A percentile compares a stretch with the other conserved stretches of the same genome.
Evolutionary conservation across 1,139 yeast genomes (phyloP).

Genomic region (Pneumocystis wakefieldiae): DNA sequence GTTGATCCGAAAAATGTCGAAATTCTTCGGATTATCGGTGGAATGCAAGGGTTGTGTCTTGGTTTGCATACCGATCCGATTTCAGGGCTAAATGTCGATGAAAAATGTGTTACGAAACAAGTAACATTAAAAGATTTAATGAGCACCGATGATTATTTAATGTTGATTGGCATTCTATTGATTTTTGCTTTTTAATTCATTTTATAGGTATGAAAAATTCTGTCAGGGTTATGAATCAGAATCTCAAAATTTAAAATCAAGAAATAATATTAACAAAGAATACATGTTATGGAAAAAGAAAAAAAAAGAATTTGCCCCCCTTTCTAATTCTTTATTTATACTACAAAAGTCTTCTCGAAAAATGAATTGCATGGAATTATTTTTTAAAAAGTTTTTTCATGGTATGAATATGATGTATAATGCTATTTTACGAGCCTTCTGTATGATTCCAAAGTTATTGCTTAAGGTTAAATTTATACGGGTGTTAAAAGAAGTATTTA

Average conservation of each 20-base stretch:
- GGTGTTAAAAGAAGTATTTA: not conserved
- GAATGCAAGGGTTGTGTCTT: conserved; percentile 21
- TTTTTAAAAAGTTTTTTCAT: not conserved
- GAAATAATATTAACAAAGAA: too few species aligned
- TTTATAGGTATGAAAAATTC: not conserved
- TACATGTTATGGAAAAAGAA: not conserved
- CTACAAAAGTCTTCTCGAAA: too few species aligned
- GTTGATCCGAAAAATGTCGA: conserved; percentile 30
- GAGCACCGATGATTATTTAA: not conserved
- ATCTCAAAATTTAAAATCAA: not conserved
- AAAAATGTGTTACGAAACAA: conserved; percentile 15
- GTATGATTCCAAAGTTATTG: not conserved
- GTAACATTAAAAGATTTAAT: conserved; percentile 9
- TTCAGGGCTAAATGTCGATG: conserved; percentile 21
- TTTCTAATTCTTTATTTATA: too few species aligned
- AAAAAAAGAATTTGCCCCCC: too few species aligned
- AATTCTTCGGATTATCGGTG: conserved; percentile 24
- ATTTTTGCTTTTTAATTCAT: not conserved
- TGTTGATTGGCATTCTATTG: not conserved
- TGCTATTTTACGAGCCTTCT: not conserved
- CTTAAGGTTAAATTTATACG: not conserved
- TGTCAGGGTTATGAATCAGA: not conserved
- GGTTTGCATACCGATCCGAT: conserved; percentile 22
- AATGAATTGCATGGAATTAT: too few species aligned
- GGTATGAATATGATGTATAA: not conserved